Evolutionary conservation across 805 yeast genomes (phyloP).

Genomic region (Yarrowia hollandica): DNA sequence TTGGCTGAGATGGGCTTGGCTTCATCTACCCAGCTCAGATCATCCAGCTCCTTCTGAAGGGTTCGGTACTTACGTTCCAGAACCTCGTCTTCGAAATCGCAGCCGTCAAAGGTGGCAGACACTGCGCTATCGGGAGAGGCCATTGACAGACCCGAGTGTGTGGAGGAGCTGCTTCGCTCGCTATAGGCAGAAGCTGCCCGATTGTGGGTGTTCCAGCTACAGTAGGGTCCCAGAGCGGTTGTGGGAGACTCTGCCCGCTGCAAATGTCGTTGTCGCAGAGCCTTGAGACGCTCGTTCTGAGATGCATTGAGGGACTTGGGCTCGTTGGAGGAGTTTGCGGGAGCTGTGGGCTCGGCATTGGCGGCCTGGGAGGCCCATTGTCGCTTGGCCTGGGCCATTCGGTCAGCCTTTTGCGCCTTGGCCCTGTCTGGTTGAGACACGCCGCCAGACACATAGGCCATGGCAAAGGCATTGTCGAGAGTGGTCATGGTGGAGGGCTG

Average conservation of each 20-base stretch:
- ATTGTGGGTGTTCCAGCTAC: not conserved
- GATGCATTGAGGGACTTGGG: conserved; percentile 10
- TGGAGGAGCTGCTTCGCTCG: not conserved
- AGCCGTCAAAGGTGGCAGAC: conserved; percentile 13
- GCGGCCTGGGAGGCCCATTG: not conserved
- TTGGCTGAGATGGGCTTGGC: not conserved
- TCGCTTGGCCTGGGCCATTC: conserved; percentile 23
- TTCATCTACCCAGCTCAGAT: not conserved
- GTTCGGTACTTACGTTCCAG: conserved; percentile 4
- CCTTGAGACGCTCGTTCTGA: conserved; percentile 29
- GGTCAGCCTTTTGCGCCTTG: not conserved
- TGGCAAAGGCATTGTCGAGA: conserved; percentile 18
- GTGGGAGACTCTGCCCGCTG: not conserved
- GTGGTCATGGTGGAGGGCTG: not conserved
- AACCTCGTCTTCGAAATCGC: not conserved
- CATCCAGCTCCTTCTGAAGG: conserved; percentile 13
- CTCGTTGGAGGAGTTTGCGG: not conserved
- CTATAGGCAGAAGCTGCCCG: conserved; percentile 5
- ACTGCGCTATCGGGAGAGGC: conserved; percentile 14
- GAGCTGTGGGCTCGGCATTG: not conserved
- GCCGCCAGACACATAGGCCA: conserved; percentile 20
- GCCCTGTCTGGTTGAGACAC: not conserved
- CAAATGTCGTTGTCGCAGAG: conserved; percentile 5
- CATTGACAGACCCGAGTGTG: conserved; percentile 10
- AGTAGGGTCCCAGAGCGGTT: not conserved